phyloP scores from a whole-genome alignment of 140 eudicot genomes.

The Ambrosia hybrid region DNA sequence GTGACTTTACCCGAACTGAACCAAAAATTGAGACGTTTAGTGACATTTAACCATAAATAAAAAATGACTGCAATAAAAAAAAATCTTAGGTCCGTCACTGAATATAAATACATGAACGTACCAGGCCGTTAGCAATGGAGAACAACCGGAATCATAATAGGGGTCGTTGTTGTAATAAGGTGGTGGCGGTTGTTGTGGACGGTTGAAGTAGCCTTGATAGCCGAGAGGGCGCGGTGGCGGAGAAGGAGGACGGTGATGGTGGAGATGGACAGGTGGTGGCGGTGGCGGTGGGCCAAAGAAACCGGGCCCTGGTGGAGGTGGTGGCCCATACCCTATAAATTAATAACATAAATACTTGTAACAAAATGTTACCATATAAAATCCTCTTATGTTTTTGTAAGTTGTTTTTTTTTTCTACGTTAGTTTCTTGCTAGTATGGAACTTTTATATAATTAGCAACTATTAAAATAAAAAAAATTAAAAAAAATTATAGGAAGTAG shows the following conservation, averaged over 20 bases:
- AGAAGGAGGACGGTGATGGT: conserved; percentile 12
- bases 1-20: too few relatives aligned
- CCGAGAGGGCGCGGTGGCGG: conserved; percentile 20
- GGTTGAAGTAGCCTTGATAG: conserved; percentile 30
- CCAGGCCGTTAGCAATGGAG: conserved; percentile 17
- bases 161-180: background rate
- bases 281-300: conserved; percentile 13
- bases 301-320: conserved; percentile 13
- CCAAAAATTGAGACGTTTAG: too few relatives aligned
- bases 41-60: too few relatives aligned
- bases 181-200: conserved; percentile 18
- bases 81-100: background rate
- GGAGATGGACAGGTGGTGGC: background rate
- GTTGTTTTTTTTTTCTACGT: too few relatives aligned
- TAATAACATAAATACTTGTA: too few relatives aligned
- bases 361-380: background rate
- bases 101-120: background rate
- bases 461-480: background rate
- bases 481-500: background rate
- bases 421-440: too few relatives aligned
- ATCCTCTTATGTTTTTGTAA: too few relatives aligned
- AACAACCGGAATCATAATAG: conserved; percentile 25
- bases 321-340: conserved; percentile 16
- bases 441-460: too few relatives aligned
- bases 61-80: too few relatives aligned